phyloP scores from a whole-genome alignment of 2,329 filamentous ascomycete genomes.

The Aspergillus costaricaensis region DNA sequence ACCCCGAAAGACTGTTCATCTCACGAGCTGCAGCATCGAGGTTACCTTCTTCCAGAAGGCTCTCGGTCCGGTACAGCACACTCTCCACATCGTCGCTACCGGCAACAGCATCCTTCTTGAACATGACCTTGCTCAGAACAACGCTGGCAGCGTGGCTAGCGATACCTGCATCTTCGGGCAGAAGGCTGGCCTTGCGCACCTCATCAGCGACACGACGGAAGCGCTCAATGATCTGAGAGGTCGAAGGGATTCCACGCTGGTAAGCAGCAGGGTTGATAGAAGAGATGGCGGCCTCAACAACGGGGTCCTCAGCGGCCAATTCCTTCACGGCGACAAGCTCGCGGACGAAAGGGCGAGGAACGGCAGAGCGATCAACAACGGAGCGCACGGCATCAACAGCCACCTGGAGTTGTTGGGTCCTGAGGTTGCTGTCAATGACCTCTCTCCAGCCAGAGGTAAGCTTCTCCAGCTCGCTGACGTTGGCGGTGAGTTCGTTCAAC shows the following conservation, averaged over 20 bases:
- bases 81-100: slow-evolving; percentile 90
- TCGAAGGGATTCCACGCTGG: slow-evolving; percentile 83
- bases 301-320: slow-evolving; percentile 77
- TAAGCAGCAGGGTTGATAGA: slow-evolving; percentile 94
- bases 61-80: slow-evolving; percentile 85
- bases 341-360: slow-evolving; percentile 81
- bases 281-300: slow-evolving; percentile 92
- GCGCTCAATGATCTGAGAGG: slow-evolving; percentile 85
- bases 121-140: slow-evolving; percentile 88
- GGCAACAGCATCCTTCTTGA: slow-evolving; percentile 87
- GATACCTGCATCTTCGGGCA: slow-evolving; percentile 91
- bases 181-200: slow-evolving; percentile 88
- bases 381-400: slow-evolving; percentile 90
- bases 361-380: slow-evolving; percentile 71
- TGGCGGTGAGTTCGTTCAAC: slow-evolving; percentile 74
- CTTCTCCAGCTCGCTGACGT: slow-evolving; percentile 80
- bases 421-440: slow-evolving; percentile 85
- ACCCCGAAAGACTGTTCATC: slow-evolving; percentile 89
- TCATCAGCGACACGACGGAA: slow-evolving; percentile 91
- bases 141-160: slow-evolving; percentile 91
- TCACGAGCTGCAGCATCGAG: slow-evolving; percentile 88
- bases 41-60: slow-evolving; percentile 86
- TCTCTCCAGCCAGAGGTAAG: slow-evolving; percentile 87
- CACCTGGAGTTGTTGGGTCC: slow-evolving; percentile 94
- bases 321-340: slow-evolving; percentile 95